Evolutionary conservation across 106 monocot species (phyloP), one percentile per base, ranked within the genome.

Genomic region (Dioscorea zingiberensis): DNA sequence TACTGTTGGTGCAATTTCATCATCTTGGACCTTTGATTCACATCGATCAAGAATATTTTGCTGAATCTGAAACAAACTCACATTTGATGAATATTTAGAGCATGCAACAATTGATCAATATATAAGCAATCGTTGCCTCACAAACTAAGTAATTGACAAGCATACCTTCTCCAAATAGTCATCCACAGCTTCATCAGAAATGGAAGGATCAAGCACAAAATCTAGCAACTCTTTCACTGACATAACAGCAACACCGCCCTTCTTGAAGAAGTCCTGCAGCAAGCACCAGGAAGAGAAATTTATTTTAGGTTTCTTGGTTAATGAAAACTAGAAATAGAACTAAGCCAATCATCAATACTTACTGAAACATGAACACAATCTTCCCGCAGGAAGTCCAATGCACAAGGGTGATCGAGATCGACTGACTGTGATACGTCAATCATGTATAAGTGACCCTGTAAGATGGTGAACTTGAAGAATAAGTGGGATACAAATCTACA

Each of bases 361-460:
- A 94, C 97, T 59, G 97, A 86, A 65, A 98, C 80, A 76, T 98
- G 97, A 46, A 89, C 5, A 47, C 97, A 98, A 74, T 98, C 97
- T 78, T 98, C 97, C 49, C 64, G 74, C 22, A 98, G 60, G 51
- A 98, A 92, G 24, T 98, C 86, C 55, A 98, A 73, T 6, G 97
- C 88, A 77, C 72, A 77, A 70, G 91, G 97, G 55, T 98, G 97
- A 75, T 98, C 97, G 27, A 98, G 83, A 47, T 98, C 92, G 21
- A 97, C 95, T 25, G 95, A 85, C 61, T 97, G 95, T 26, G 95
- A 98, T 44, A 98, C 97, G 78, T 98, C 97, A 80, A 98, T 92
- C 21, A 98, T 84, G 73, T 89, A 84, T 54, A 98, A 73, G 72
- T 92, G 97, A 22, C 92, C 97, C 97, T 98, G 75, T 22, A 81